A percentile compares a stretch with the other conserved stretches of the same genome.
phyloP scores from a whole-genome alignment of 1,284 basidiomycete genomes.

The Papiliotrema terrestris region DNA sequence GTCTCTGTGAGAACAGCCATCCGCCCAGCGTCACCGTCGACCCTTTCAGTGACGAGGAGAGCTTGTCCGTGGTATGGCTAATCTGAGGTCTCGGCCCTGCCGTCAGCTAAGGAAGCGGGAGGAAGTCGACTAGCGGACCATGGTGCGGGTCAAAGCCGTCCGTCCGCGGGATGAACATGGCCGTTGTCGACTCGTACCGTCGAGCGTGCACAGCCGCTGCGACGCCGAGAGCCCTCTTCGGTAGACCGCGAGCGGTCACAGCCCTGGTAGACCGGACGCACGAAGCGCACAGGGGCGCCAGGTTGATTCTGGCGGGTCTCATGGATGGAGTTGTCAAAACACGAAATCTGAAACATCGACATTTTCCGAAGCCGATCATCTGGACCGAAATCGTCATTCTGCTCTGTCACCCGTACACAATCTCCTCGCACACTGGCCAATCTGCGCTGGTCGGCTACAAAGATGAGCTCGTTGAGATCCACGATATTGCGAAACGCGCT shows the following conservation, averaged over 20 bases:
- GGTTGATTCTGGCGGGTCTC: background rate
- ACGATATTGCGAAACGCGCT: constrained; percentile 32
- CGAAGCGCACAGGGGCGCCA: background rate
- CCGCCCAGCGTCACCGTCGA: constrained; percentile 66
- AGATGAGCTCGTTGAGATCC: constrained; percentile 21
- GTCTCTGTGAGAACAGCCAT: constrained; percentile 53
- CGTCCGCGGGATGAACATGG: background rate
- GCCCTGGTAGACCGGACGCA: background rate
- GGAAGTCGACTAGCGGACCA: constrained; percentile 11
- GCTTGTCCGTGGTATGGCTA: constrained; percentile 64
- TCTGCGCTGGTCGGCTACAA: too few relatives aligned
- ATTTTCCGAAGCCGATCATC: background rate
- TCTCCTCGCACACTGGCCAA: too few relatives aligned
- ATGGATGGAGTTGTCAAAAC: background rate
- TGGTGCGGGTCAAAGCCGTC: constrained; percentile 20
- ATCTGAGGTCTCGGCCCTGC: constrained; percentile 25
- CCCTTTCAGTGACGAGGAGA: constrained; percentile 59
- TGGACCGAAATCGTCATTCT: background rate
- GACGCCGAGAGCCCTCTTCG: background rate
- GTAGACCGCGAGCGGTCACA: background rate
- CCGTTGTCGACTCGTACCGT: background rate
- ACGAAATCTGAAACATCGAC: background rate
- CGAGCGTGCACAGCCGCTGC: background rate
- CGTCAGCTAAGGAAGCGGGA: background rate
- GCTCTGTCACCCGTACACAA: background rate